These are phyloP conservation scores for Fusarium metavorans DNA, from an alignment of 2,329 filamentous ascomycete genomes.

Conservation along the genomic window DNA sequence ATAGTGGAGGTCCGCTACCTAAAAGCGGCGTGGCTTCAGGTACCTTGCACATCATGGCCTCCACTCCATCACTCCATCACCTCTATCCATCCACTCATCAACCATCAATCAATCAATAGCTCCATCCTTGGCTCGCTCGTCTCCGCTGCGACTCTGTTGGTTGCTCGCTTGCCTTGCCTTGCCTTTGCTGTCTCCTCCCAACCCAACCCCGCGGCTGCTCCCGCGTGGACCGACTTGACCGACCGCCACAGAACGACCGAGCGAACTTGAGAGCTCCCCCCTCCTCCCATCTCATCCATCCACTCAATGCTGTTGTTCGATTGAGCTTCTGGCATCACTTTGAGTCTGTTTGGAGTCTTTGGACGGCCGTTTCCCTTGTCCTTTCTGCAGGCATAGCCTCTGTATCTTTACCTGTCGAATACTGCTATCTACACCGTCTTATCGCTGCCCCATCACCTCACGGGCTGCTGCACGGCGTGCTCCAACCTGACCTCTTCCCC, in stretches of 20 bases:
- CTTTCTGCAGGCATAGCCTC: slow-evolving; percentile 6
- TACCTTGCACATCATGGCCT: slow-evolving; percentile 3
- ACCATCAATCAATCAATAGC: slow-evolving; percentile 9
- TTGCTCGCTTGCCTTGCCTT: not conserved
- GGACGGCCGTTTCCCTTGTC: not conserved
- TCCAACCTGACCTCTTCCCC: slow-evolving; percentile 3
- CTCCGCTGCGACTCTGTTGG: slow-evolving; percentile 1
- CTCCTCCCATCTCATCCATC: not conserved
- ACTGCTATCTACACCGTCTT: not conserved
- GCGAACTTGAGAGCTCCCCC: slow-evolving; percentile 12
- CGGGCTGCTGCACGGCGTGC: not conserved
- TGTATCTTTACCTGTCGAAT: slow-evolving; percentile 10
- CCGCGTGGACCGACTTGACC: slow-evolving; percentile 36
- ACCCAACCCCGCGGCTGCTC: slow-evolving; percentile 34
- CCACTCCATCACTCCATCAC: slow-evolving; percentile 9
- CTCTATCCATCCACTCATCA: slow-evolving; percentile 8
- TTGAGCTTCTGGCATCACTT: slow-evolving; percentile 1
- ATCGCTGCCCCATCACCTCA: not conserved
- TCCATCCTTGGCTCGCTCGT: not conserved
- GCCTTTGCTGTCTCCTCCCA: not conserved
- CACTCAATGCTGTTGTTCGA: slow-evolving; percentile 1
- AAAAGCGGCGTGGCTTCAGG: slow-evolving; percentile 18
- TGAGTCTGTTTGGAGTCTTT: not conserved
- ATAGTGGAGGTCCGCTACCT: not conserved
- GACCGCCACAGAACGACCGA: slow-evolving; percentile 35